A percentile compares a stretch with the other conserved stretches of the same genome.
phyloP scores from a whole-genome alignment of 805 yeast genomes.

The Saitoella complicata region DNA sequence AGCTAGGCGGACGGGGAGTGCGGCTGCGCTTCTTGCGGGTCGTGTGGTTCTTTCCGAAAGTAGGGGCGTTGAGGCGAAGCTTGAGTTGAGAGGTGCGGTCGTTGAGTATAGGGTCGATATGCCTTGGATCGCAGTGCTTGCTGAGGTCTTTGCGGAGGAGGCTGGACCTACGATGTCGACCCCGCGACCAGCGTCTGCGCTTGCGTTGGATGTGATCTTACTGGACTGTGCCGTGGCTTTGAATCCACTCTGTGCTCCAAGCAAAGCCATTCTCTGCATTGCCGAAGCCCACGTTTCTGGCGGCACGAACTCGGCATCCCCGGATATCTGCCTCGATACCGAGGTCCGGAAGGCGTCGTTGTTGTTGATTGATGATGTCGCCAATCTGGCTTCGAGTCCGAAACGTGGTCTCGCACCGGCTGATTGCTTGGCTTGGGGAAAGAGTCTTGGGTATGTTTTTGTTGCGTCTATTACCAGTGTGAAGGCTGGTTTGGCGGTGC shows the following conservation, averaged over 20 bases:
- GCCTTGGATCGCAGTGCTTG: too few relatives aligned
- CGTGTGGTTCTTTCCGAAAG: too few relatives aligned
- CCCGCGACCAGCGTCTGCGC: too few relatives aligned
- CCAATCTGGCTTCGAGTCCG: slow-evolving; percentile 19
- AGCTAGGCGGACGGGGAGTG: too few relatives aligned
- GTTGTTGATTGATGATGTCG: slow-evolving; percentile 48
- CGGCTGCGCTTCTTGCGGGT: too few relatives aligned
- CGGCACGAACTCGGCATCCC: slow-evolving; percentile 21
- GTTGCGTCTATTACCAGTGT: slow-evolving; percentile 27
- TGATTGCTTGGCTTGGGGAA: slow-evolving; percentile 25
- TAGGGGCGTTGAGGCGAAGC: too few relatives aligned
- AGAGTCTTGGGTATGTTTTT: slow-evolving; percentile 34
- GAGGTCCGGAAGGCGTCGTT: slow-evolving; percentile 36
- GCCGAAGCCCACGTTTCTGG: slow-evolving; percentile 41
- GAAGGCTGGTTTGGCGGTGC: slow-evolving; percentile 4
- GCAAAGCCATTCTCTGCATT: slow-evolving; percentile 38
- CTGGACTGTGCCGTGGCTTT: slow-evolving; percentile 45
- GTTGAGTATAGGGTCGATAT: too few relatives aligned
- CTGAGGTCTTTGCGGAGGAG: too few relatives aligned
- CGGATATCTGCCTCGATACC: slow-evolving; percentile 21
- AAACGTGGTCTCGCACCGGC: slow-evolving; percentile 10
- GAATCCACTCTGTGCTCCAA: slow-evolving; percentile 41
- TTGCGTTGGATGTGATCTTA: slow-evolving; percentile 18
- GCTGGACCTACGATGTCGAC: too few relatives aligned
- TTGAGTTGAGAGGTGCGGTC: too few relatives aligned